A percentile compares a stretch with the other conserved stretches of the same genome.
Conservation (phyloP, 441 rosid species). For the Manihot esculenta region DNA sequence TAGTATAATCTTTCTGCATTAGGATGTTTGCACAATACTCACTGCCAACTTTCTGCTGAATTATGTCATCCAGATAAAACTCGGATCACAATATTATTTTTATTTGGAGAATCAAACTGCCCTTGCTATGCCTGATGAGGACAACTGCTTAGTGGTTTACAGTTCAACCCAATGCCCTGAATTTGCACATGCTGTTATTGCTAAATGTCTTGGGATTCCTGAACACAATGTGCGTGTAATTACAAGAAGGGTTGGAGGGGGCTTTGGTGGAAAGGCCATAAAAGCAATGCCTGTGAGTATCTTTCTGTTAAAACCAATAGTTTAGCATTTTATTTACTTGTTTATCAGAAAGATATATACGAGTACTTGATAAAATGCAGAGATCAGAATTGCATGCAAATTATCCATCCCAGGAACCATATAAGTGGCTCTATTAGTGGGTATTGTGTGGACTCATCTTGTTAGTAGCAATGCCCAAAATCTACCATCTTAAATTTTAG, state of each 20-base stretch:
- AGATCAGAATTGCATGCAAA: neutral
- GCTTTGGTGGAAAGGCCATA: conserved; percentile 84
- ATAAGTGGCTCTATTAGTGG: neutral
- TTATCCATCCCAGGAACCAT: neutral
- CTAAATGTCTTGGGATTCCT: conserved; percentile 79
- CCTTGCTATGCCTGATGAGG: conserved; percentile 94
- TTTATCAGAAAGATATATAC: neutral
- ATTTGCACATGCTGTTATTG: conserved; percentile 51
- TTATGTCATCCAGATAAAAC: conserved; percentile 46
- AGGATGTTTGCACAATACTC: neutral
- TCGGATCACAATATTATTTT: conserved; percentile 89
- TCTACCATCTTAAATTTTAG: neutral
- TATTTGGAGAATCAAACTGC: conserved; percentile 91
- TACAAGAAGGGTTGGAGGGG: conserved; percentile 88
- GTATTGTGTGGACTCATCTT: neutral
- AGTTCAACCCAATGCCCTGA: conserved; percentile 75
- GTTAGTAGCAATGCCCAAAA: neutral
- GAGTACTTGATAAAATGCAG: neutral
- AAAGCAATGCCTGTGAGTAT: conserved; percentile 75
- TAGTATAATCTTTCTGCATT: neutral
- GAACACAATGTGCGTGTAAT: conserved; percentile 81
- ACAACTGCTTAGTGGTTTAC: conserved; percentile 74
- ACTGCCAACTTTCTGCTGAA: conserved; percentile 14
- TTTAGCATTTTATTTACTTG: neutral
- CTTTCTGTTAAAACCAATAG: neutral